Percentiles rank a stretch among this genome's conserved stretches.
Evolutionary conservation across 805 yeast species (phyloP).

Genomic region (Soucietia sequanensis): DNA sequence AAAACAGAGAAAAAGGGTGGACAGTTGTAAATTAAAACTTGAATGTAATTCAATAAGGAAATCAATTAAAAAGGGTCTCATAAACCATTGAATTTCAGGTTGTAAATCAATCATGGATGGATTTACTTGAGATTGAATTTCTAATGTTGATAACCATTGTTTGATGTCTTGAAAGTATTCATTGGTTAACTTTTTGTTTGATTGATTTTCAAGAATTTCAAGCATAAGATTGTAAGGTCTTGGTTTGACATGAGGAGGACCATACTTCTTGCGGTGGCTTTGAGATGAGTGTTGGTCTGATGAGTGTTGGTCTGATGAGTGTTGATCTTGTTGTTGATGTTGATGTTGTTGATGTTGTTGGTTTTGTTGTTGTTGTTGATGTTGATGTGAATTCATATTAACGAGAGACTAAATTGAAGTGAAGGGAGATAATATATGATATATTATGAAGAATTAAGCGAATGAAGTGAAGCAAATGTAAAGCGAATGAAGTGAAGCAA

Average conservation of each 20-base stretch:
- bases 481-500: too few relatives aligned
- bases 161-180: constrained; percentile 45
- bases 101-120: constrained; percentile 51
- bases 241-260: constrained; percentile 29
- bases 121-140: constrained; percentile 41
- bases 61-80: constrained; percentile 46
- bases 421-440: too few relatives aligned
- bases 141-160: constrained; percentile 39
- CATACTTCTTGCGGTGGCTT: constrained; percentile 10
- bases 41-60: constrained; percentile 44
- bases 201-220: constrained; percentile 47
- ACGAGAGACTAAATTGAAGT: too few relatives aligned
- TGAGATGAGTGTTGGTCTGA: not conserved
- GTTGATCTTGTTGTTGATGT: not conserved
- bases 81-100: constrained; percentile 49
- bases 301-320: not conserved
- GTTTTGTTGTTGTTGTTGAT: too few relatives aligned
- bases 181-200: constrained; percentile 39
- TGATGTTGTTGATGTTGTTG: constrained; percentile 5
- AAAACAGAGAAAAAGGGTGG: constrained; percentile 42
- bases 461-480: too few relatives aligned
- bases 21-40: constrained; percentile 40
- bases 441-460: too few relatives aligned
- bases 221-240: constrained; percentile 41
- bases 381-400: too few relatives aligned